Evolutionary conservation across 2,329 filamentous ascomycete genomes (phyloP), one percentile per base, ranked within the genome.

Genomic region (Ascochyta clinopodiicola): DNA sequence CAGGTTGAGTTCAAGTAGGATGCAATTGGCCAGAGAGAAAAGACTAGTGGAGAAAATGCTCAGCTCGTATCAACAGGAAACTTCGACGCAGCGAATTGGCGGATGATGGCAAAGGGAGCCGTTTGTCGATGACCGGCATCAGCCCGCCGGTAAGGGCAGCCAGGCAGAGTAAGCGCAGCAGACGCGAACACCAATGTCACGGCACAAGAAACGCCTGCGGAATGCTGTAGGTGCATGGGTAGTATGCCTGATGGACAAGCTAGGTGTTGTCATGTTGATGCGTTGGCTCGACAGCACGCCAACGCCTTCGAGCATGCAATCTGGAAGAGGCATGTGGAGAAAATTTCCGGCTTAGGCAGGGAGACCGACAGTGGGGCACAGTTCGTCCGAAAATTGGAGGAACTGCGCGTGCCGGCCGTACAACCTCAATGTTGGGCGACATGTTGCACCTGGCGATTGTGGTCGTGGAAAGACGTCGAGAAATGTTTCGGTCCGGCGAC

Each of bases 261-360:
- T 74, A 74, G 70, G 72, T 74, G 73, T 70, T 75, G 73, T 75
- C 73, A 74, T 70, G 61, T 69, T 75, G 72, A 75, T 75, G 73
- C 72, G 73, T 66, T 75, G 73, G 72, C 72, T 75, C 72, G 71
- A 73, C 70, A 72, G 70, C 67, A 66, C 71, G 72, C 69, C 73
- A 72, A 64, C 72, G 71, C 65, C 69, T 65, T 68, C 62, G 63
- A 64, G 61, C 70, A 72, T 70, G 71, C 67, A 75, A 74, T 75
- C 71, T 74, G 64, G 69, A 68, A 65, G 61, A 61, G 67, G 70
- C 67, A 74, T 67, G 68, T 62, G 62, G 67, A 71, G 64, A 69
- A 57, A 61, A 64, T 59, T 53, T 46, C 57, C 51, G 55, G 65
- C 45, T 63, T 63, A 56, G 67, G 69, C 70, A 70, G 64, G 61